Evolutionary conservation across 805 yeast genomes (phyloP).

Genomic region (Pichia occidentalis): DNA sequence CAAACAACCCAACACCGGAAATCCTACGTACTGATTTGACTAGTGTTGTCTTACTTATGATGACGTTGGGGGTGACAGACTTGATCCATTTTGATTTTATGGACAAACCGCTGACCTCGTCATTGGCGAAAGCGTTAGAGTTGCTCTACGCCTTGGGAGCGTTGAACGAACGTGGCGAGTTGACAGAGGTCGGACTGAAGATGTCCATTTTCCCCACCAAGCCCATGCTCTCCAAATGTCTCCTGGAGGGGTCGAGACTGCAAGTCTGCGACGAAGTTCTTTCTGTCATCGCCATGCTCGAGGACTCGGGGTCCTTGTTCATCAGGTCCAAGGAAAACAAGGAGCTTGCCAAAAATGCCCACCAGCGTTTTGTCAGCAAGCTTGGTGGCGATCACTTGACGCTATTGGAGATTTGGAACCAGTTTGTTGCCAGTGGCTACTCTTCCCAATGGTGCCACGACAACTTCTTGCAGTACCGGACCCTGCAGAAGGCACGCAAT

Average conservation of each 20-base stretch:
- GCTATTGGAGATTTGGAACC: conserved; percentile 64
- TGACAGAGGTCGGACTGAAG: conserved; percentile 70
- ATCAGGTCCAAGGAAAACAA: conserved; percentile 63
- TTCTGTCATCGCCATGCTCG: conserved; percentile 75
- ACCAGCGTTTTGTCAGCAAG: conserved; percentile 44
- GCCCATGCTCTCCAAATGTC: conserved; percentile 77
- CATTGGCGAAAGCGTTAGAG: conserved; percentile 71
- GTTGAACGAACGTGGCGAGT: conserved; percentile 65
- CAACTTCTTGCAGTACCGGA: conserved; percentile 69
- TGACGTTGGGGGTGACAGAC: conserved; percentile 82
- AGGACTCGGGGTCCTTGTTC: conserved; percentile 67
- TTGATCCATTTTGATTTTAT: conserved; percentile 78
- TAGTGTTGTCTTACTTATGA: conserved; percentile 64
- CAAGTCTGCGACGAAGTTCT: conserved; percentile 64
- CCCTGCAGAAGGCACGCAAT: conserved; percentile 60
- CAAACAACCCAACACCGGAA: conserved; percentile 80
- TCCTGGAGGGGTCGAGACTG: conserved; percentile 54
- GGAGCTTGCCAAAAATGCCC: conserved; percentile 58
- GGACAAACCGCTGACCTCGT: conserved; percentile 77
- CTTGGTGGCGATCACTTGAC: conserved; percentile 75
- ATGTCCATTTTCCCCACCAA: conserved; percentile 94
- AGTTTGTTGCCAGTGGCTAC: conserved; percentile 63
- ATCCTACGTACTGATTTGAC: conserved; percentile 80
- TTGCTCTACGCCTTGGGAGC: conserved; percentile 85
- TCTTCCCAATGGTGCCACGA: conserved; percentile 82